Percentiles rank a stretch among this genome's conserved stretches.
Evolutionary conservation across 176 grass and related monocot genomes (phyloP).

Genomic region (Secale cereale): DNA sequence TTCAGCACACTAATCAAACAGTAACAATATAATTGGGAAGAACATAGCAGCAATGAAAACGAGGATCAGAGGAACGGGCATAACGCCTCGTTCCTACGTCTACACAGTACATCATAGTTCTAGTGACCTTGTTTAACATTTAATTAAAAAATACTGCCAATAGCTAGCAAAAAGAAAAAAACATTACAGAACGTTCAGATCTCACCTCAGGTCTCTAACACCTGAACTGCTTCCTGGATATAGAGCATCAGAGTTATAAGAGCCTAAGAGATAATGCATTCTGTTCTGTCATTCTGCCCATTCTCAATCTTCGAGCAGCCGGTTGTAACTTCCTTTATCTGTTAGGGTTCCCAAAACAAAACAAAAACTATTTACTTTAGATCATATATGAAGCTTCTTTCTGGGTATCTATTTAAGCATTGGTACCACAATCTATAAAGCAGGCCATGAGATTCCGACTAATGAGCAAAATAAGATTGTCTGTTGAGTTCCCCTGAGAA

Average conservation of each 20-base stretch:
- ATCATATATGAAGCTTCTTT: neutral
- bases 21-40: neutral
- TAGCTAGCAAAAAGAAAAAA: neutral
- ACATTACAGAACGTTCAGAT: neutral
- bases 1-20: neutral
- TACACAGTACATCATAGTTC: neutral
- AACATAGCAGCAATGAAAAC: neutral
- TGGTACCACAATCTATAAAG: conserved; percentile 9
- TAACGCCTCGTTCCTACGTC: neutral
- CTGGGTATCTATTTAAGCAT: neutral
- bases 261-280: conserved; percentile 79
- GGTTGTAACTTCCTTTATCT: conserved; percentile 80
- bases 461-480: neutral
- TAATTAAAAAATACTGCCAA: conserved; percentile 12
- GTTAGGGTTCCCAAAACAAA: conserved; percentile 43
- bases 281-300: conserved; percentile 39
- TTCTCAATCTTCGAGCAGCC: conserved; percentile 73
- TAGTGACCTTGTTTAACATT: neutral
- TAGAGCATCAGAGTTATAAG: conserved; percentile 69
- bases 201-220: conserved; percentile 74
- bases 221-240: conserved; percentile 70
- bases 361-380: conserved; percentile 12
- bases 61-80: neutral
- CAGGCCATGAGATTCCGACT: neutral
- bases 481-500: neutral